Evolutionary conservation across 1,284 basidiomycete genomes (phyloP).

Genomic region (Malassezia brasiliensis): DNA sequence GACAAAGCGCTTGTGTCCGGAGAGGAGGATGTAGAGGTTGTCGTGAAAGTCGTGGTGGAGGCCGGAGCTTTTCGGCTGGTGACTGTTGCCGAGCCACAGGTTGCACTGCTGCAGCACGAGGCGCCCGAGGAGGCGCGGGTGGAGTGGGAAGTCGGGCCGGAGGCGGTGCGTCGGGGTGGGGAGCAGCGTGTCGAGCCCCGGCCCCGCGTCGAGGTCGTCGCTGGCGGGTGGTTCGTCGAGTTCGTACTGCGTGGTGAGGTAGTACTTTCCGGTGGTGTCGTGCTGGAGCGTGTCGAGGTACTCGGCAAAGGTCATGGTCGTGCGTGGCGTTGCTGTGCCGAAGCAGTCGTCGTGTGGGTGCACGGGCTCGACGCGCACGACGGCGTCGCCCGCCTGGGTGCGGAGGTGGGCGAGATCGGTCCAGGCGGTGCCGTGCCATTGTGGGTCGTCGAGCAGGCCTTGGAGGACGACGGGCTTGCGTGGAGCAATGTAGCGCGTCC

Average conservation of each 20-base stretch:
- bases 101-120: constrained; percentile 47
- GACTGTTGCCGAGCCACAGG: constrained; percentile 40
- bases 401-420: constrained; percentile 32
- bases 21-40: constrained; percentile 45
- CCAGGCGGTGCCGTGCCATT: constrained; percentile 34
- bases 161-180: constrained; percentile 38
- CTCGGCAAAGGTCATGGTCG: constrained; percentile 22
- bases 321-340: constrained; percentile 32
- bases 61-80: constrained; percentile 33
- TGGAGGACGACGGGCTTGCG: constrained; percentile 38
- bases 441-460: constrained; percentile 25
- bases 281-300: constrained; percentile 34
- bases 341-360: constrained; percentile 29
- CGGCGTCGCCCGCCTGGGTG: constrained; percentile 23
- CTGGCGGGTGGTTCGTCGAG: constrained; percentile 17
- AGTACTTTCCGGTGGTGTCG: constrained; percentile 28
- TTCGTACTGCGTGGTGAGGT: constrained; percentile 46
- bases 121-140: constrained; percentile 33
- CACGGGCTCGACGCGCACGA: constrained; percentile 44
- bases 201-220: constrained; percentile 22
- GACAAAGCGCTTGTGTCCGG: constrained; percentile 43
- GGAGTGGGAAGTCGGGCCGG: constrained; percentile 35
- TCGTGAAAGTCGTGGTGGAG: constrained; percentile 48
- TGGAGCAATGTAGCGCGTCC: constrained; percentile 29
- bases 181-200: constrained; percentile 31